phyloP scores from a whole-genome alignment of 2,329 filamentous ascomycete species.

The Xylariaceae sp. region DNA sequence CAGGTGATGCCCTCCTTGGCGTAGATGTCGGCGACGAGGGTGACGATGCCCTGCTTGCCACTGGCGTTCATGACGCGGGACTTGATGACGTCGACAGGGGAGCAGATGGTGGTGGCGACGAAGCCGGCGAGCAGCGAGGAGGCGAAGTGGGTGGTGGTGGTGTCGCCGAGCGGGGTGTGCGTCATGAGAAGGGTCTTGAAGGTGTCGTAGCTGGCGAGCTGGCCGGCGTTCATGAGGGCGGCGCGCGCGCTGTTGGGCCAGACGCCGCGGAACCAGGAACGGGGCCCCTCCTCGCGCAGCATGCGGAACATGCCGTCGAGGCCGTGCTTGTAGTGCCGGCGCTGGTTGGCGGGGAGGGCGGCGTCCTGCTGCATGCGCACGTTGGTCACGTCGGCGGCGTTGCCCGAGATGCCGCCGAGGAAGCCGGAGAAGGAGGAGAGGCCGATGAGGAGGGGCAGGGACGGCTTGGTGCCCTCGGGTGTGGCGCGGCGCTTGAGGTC shows the following conservation, averaged over 20 bases:
- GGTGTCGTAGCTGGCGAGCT: conserved; percentile 79
- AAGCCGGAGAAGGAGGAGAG: conserved; percentile 84
- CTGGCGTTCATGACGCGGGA: conserved; percentile 76
- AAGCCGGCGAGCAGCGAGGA: conserved; percentile 76
- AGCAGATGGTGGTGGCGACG: conserved; percentile 79
- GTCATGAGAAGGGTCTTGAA: conserved; percentile 69
- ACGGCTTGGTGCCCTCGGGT: conserved; percentile 45
- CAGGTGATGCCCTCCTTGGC: conserved; percentile 68
- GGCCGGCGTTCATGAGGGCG: conserved; percentile 81
- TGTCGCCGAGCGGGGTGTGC: conserved; percentile 64
- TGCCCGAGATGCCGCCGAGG: conserved; percentile 83
- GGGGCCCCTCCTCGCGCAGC: conserved; percentile 75
- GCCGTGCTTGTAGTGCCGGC: conserved; percentile 86
- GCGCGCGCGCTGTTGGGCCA: conserved; percentile 78
- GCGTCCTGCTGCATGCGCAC: conserved; percentile 97
- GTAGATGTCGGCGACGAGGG: conserved; percentile 63
- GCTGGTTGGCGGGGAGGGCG: conserved; percentile 65
- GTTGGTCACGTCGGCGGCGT: conserved; percentile 93
- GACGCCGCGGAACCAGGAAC: conserved; percentile 76
- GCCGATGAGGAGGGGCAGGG: conserved; percentile 72
- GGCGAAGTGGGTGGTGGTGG: conserved; percentile 71
- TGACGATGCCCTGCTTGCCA: conserved; percentile 47
- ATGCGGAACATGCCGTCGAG: conserved; percentile 83
- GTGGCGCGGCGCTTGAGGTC: conserved; percentile 73
- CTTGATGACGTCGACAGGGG: conserved; percentile 85